phyloP scores from a whole-genome alignment of 164 flowering plant species.

The Piper longum region DNA sequence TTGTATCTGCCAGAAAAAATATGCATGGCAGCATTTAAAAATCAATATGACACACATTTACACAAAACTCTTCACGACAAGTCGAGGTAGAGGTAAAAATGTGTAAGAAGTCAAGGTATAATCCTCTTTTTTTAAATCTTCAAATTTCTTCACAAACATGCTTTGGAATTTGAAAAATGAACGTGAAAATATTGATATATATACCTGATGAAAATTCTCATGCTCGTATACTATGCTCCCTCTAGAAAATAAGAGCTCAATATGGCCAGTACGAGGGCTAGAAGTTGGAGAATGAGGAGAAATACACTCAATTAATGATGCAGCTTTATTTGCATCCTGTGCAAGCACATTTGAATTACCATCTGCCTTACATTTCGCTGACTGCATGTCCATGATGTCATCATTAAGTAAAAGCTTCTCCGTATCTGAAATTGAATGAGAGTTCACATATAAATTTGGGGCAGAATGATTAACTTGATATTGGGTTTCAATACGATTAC shows the following conservation, averaged over 20 bases:
- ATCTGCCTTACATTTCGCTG: slow-evolving; percentile 27
- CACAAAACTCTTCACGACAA: neutral
- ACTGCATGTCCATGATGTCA: slow-evolving; percentile 26
- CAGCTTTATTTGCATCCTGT: slow-evolving; percentile 20
- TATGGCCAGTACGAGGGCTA: slow-evolving; percentile 59
- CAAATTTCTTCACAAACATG: neutral
- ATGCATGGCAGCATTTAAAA: neutral
- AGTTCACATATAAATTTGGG: slow-evolving; percentile 31
- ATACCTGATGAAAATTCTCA: slow-evolving; percentile 77
- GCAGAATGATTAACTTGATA: slow-evolving; percentile 16
- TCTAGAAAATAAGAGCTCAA: slow-evolving; percentile 52
- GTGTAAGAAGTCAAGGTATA: neutral
- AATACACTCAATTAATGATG: slow-evolving; percentile 56
- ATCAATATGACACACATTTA: neutral
- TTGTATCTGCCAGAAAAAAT: slow-evolving; percentile 43
- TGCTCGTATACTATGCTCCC: slow-evolving; percentile 44
- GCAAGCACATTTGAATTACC: neutral
- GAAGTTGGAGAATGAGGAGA: slow-evolving; percentile 76
- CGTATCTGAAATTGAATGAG: slow-evolving; percentile 38
- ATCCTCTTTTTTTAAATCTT: neutral
- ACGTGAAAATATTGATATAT: neutral
- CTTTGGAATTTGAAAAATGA: neutral
- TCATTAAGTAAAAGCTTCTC: slow-evolving; percentile 32
- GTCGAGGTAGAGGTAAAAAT: neutral
- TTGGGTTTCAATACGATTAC: slow-evolving; percentile 28